Evolutionary conservation across 805 yeast genomes (phyloP), one percentile per base, ranked within the genome.

Genomic region (Cephaloascus fragrans): DNA sequence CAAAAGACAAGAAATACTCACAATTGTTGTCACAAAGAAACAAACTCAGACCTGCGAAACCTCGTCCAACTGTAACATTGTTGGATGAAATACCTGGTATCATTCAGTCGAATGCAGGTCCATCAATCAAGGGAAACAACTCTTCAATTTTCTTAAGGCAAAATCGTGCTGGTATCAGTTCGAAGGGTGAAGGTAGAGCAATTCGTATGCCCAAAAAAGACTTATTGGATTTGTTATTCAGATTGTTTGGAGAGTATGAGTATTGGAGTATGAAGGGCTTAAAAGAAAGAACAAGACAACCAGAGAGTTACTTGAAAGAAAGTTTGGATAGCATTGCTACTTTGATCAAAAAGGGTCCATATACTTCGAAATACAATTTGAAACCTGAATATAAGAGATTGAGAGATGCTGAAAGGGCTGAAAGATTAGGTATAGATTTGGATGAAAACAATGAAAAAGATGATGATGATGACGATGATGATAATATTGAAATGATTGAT

Each of bases 251-350:
- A 59, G 94, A 89, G 57, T 87, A 83, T 57, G 97, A 90, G 55
- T 93, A 89, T 60, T 93, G 98, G 98, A 80, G 93, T 9, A 71
- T 93, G 71, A 88, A 88, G 61, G 96, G 96, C 32, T 68, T 93
- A 44, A 83, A 87, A 53, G 98, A 93, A 56, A 75, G 95, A 48
- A 88, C 97, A 2, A 80, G 82, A 51, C 98, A 93, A 67, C 98
- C 98, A 2, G 98, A 93, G 56, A 81, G 81, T 17, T 94, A 85
- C 57, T 67, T 93, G 46, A 87, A 89, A 55, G 96, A 89, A 55
- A 84, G 93, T 41, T 66, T 93, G 37, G 98, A 90, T 44, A 77
- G 83, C 36, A 86, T 93, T 52, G 97, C 97, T 1, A 73, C 76
- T 26, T 71, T 93, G 53, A 89, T 85, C 50, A 88, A 90, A 57